These are phyloP conservation scores for Trichoderma gracile DNA, from an alignment of 2,329 filamentous ascomycete species.

Conservation along the genomic window DNA sequence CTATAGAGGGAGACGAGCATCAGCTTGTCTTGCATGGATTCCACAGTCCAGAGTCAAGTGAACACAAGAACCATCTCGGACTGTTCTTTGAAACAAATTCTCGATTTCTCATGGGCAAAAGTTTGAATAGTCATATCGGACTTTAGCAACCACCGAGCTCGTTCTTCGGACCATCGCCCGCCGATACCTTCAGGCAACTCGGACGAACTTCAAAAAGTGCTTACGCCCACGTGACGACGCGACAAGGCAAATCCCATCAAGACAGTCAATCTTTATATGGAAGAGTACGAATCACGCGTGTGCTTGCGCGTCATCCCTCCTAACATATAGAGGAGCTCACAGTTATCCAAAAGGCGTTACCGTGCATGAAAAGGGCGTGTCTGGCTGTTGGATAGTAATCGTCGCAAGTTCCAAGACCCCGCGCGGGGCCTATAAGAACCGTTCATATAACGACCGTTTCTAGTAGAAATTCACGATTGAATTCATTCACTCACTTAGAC, in stretches of 20 bases:
- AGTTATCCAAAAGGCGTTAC: conserved; percentile 1
- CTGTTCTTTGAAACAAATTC: too few relatives aligned
- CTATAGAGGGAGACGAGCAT: too few relatives aligned
- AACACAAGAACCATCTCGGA: too few relatives aligned
- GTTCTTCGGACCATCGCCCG: too few relatives aligned
- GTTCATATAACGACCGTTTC: neutral
- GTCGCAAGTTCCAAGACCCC: neutral
- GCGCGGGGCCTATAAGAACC: neutral
- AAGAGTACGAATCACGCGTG: neutral
- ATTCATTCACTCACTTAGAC: neutral
- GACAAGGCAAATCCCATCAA: neutral
- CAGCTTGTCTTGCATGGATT: too few relatives aligned
- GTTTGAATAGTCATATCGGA: too few relatives aligned
- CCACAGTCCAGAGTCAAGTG: too few relatives aligned
- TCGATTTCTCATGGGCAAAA: too few relatives aligned
- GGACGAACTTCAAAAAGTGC: neutral
- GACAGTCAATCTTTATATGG: neutral
- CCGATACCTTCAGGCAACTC: neutral
- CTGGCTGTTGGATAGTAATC: neutral
- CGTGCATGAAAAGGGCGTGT: neutral
- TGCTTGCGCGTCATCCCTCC: conserved; percentile 1
- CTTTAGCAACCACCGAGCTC: too few relatives aligned
- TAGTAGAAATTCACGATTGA: conserved; percentile 1
- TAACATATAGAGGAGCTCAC: too few relatives aligned
- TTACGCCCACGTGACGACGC: conserved; percentile 19